These are phyloP conservation scores for Bimuria novae-zelandiae DNA, from an alignment of 2,329 filamentous ascomycete genomes.

Conservation along the genomic window DNA sequence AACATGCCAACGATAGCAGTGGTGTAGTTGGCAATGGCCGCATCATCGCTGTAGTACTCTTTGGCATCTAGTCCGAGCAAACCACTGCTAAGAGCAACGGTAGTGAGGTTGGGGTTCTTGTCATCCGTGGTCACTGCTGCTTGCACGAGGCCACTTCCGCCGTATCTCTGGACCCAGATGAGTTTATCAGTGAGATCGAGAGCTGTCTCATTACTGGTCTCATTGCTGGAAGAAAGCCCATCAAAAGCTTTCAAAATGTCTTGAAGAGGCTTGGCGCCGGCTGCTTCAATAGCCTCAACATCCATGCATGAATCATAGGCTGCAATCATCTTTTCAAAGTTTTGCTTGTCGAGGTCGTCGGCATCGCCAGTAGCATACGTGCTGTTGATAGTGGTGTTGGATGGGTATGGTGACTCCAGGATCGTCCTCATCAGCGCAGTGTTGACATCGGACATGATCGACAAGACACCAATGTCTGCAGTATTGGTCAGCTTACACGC, in stretches of 20 bases:
- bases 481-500: not conserved
- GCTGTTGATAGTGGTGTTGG: constrained; percentile 12
- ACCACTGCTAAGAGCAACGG: constrained; percentile 51
- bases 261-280: constrained; percentile 60
- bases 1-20: constrained; percentile 23
- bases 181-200: constrained; percentile 49
- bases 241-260: constrained; percentile 53
- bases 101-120: constrained; percentile 33
- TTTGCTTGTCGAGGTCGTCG: constrained; percentile 58
- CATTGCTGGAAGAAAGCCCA: constrained; percentile 32
- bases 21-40: constrained; percentile 30
- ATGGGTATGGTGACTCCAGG: constrained; percentile 59
- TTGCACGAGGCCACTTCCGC: constrained; percentile 19
- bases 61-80: constrained; percentile 44
- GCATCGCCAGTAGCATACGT: constrained; percentile 8
- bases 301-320: constrained; percentile 69
- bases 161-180: constrained; percentile 50
- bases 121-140: not conserved
- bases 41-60: constrained; percentile 26
- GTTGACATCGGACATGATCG: constrained; percentile 13
- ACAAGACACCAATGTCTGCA: constrained; percentile 8
- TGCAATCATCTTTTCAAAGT: constrained; percentile 66
- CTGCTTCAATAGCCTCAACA: constrained; percentile 57
- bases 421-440: constrained; percentile 59
- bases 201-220: no score